Evolutionary conservation across 805 yeast species (phyloP).

Genomic region (Wickerhamomyces alni): DNA sequence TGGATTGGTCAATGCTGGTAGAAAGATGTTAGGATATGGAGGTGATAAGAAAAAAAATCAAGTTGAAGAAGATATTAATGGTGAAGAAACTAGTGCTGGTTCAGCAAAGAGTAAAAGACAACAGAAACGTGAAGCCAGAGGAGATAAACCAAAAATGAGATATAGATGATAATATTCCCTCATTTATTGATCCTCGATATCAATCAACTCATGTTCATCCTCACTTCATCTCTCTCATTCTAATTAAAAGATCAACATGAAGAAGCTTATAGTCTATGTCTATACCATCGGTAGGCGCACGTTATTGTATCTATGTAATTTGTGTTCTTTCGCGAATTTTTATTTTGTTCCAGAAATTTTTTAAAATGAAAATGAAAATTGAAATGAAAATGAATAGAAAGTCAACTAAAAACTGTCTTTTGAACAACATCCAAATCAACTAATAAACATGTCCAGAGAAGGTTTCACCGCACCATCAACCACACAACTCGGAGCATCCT

Average conservation of each 20-base stretch:
- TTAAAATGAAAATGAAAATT: background rate
- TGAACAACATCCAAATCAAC: background rate
- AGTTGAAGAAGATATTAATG: background rate
- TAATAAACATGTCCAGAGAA: conserved; percentile 55
- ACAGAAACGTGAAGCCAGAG: conserved; percentile 32
- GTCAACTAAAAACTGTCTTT: too few species aligned
- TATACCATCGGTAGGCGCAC: too few species aligned
- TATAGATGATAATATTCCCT: conserved; percentile 29
- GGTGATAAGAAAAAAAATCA: conserved; percentile 4
- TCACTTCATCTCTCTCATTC: too few species aligned
- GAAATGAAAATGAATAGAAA: too few species aligned
- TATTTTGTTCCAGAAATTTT: too few species aligned
- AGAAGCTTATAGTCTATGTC: too few species aligned
- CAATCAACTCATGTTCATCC: too few species aligned
- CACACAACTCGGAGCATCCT: conserved; percentile 75
- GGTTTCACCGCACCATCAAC: conserved; percentile 74
- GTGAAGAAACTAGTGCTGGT: conserved; percentile 1
- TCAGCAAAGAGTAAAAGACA: conserved; percentile 34
- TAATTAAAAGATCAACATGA: too few species aligned
- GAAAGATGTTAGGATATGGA: conserved; percentile 18
- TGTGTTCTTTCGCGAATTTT: too few species aligned
- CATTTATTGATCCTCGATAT: too few species aligned
- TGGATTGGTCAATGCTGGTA: conserved; percentile 25
- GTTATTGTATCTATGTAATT: too few species aligned
- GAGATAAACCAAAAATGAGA: conserved; percentile 30